A percentile compares a stretch with the other conserved stretches of the same genome.
Conservation (phyloP, 192 early-diverging fungal genomes). For the Diversispora eburnea region DNA sequence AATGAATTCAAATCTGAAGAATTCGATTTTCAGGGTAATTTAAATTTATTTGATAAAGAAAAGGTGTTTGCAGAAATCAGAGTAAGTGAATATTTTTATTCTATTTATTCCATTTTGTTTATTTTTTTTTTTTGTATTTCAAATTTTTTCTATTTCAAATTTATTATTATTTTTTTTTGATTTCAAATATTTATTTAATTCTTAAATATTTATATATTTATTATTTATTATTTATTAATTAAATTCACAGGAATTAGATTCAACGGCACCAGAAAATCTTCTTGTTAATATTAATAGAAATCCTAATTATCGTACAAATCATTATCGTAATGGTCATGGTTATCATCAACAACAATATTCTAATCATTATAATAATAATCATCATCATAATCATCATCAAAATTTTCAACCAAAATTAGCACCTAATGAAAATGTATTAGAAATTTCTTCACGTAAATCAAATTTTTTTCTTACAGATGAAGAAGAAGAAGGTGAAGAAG, state of each 20-base stretch:
- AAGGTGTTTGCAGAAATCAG: slow-evolving; percentile 67
- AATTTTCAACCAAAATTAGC: slow-evolving; percentile 41
- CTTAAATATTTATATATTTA: background rate
- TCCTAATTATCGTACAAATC: slow-evolving; percentile 34
- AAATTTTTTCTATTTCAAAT: too few relatives aligned
- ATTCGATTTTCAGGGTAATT: slow-evolving; percentile 63
- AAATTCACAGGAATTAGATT: slow-evolving; percentile 52
- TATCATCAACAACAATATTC: too few relatives aligned
- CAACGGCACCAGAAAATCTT: slow-evolving; percentile 65
- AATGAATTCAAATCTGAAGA: slow-evolving; percentile 58
- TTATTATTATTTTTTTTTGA: too few relatives aligned
- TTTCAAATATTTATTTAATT: too few relatives aligned
- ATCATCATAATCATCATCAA: slow-evolving; percentile 10
- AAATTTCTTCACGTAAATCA: slow-evolving; percentile 40
- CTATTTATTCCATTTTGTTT: background rate
- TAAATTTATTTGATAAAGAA: slow-evolving; percentile 69
- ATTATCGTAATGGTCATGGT: slow-evolving; percentile 5
- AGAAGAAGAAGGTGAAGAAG: background rate
- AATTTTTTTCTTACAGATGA: slow-evolving; percentile 26
- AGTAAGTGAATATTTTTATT: slow-evolving; percentile 20
- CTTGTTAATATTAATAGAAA: slow-evolving; percentile 70
- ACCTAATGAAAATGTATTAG: slow-evolving; percentile 67
- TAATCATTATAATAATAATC: too few relatives aligned
- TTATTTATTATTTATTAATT: slow-evolving; percentile 26
- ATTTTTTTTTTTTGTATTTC: slow-evolving; percentile 1